These are phyloP conservation scores for Coelastrella sp. DNA, from an alignment of 139 green algal species.

Conservation along the genomic window DNA sequence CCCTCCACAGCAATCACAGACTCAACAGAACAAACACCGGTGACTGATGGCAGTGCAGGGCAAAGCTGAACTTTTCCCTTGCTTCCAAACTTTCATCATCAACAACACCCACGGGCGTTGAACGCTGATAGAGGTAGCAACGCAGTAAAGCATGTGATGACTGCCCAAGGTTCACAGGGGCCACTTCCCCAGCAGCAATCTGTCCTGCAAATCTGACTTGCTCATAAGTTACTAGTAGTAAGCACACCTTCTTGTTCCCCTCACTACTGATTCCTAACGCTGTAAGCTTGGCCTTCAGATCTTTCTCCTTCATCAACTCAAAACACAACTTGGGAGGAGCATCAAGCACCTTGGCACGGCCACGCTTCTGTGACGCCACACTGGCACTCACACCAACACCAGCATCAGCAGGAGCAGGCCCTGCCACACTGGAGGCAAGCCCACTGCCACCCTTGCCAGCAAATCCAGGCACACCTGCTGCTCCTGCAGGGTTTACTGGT, in stretches of 20 bases:
- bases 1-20: no score
- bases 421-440: not conserved
- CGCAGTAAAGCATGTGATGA: no score
- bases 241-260: constrained; percentile 36
- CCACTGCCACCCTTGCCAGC: not conserved
- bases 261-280: constrained; percentile 40
- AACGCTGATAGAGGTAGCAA: no score
- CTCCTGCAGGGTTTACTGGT: not conserved
- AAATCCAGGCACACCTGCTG: not conserved
- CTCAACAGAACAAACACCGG: no score
- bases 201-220: not conserved
- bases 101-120: no score
- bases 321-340: constrained; percentile 52
- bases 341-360: constrained; percentile 1
- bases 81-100: no score
- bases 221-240: not conserved
- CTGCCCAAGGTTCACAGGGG: no score
- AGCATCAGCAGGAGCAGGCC: not conserved
- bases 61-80: no score
- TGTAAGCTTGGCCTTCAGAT: constrained; percentile 40
- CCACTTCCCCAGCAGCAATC: not conserved
- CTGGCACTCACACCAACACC: not conserved
- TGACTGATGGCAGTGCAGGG: no score
- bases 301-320: constrained; percentile 52
- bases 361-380: not conserved